A percentile compares a stretch with the other conserved stretches of the same genome.
Conservation (phyloP, 2,329 filamentous ascomycete species). For the Allantophomopsis lycopodina region DNA sequence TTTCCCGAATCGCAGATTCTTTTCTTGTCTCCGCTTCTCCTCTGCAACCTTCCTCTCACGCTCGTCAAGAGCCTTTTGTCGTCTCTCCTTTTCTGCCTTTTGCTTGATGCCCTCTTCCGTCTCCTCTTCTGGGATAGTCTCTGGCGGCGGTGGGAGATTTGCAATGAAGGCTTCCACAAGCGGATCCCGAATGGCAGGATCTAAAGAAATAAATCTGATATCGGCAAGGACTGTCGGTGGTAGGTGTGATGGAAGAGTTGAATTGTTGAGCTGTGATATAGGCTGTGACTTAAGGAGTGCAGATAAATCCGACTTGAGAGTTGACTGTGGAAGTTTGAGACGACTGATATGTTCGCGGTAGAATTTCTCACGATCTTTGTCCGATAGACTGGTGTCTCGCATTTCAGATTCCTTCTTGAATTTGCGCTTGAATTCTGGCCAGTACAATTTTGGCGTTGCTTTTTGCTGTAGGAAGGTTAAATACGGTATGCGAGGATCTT, state of each 20-base stretch:
- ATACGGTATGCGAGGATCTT: slow-evolving; percentile 73
- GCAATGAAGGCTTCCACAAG: slow-evolving; percentile 54
- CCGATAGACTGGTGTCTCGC: slow-evolving; percentile 56
- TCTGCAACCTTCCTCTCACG: slow-evolving; percentile 48
- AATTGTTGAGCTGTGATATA: slow-evolving; percentile 40
- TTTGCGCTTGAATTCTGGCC: slow-evolving; percentile 92
- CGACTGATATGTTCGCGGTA: slow-evolving; percentile 63
- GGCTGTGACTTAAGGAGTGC: slow-evolving; percentile 50
- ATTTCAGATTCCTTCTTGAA: slow-evolving; percentile 71
- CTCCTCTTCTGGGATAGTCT: slow-evolving; percentile 27
- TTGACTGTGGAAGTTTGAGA: slow-evolving; percentile 49
- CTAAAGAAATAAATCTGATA: slow-evolving; percentile 55
- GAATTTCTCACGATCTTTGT: slow-evolving; percentile 67
- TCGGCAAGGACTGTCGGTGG: slow-evolving; percentile 51
- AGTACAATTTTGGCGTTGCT: slow-evolving; percentile 86
- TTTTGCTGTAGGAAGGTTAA: slow-evolving; percentile 67
- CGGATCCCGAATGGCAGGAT: slow-evolving; percentile 43
- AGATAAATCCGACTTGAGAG: slow-evolving; percentile 56
- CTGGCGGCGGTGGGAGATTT: slow-evolving; percentile 44
- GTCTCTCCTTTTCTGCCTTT: slow-evolving; percentile 35
- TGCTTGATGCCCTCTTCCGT: slow-evolving; percentile 37
- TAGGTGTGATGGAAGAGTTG: slow-evolving; percentile 39
- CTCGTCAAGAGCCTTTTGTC: slow-evolving; percentile 56
- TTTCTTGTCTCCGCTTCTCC: slow-evolving; percentile 44
- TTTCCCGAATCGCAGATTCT: slow-evolving; percentile 45